Evolutionary conservation across 306 rosid genomes (phyloP), one percentile per base, ranked within the genome.

Genomic region (Cyamopsis tetragonoloba): DNA sequence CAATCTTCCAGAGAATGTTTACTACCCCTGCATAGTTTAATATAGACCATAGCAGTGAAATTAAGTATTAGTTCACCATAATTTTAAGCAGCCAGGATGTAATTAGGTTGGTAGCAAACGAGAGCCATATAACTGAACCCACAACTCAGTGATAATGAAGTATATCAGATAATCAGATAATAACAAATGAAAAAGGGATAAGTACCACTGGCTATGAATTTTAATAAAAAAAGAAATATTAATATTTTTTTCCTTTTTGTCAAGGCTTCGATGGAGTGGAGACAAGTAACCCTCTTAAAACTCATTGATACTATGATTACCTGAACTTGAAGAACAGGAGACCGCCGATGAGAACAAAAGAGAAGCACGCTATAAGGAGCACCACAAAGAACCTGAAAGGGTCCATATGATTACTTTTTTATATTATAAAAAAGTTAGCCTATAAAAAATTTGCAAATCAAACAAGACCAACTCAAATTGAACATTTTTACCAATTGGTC

Each of bases 261-360:
- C 31, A 37, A 38, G 43, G 32, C 34, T 48, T 19, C 44, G 24
- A 6, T 20, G 31, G 10, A 11, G 51, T 4, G 32, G 23, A 64
- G 13, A 70, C 48, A 61, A n/a, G n/a, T 43, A 49, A 24, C 54
- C 66, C 2, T 73, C 35, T 78, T 28, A 15, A 51, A 43, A 70
- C 12, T 48, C 9, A 58, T 51, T 64, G 48, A 72, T 37, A n/a
- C 24, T 49, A 67, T 51, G 74, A 75, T 81, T 85, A 93, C 99
- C 99, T 86, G 64, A 90, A 59, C 82, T 68, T 88, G 88, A 80
- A 90, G 87, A 93, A 90, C 66, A 90, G 68, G 54, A 90, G 71
- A 66, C 99, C 99, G 58, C 99, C 97, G 12, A 93, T 64, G 63
- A 80, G 0, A 77, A 93, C 91, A 74, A 93, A 90, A 37, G 99